Evolutionary conservation across 129 eudicot species (phyloP), one percentile per base, ranked within the genome.

Genomic region (Glebionis coronaria): DNA sequence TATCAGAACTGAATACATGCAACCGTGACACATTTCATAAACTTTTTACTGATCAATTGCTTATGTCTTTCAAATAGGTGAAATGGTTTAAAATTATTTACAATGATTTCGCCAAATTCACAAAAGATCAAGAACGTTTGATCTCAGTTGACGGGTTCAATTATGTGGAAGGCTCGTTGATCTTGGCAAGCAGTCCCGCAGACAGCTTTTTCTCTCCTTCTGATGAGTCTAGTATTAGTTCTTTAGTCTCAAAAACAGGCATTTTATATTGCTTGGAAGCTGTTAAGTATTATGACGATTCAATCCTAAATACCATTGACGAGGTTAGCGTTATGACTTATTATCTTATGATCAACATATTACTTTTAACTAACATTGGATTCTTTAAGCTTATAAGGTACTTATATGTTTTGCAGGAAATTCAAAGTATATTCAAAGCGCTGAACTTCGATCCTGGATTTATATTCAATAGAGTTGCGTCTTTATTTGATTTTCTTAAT

Each of bases 111-210:
- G 70, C 68, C 27, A 66, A 54, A 35, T 79, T 79, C 49, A 79
- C 79, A 1, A 79, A 64, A 47, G 83, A 73, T 47, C 83, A 79
- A 68, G 83, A 79, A 19, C 63, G 56, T 73, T 56, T 79, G 79
- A 68, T 79, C 44, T 79, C 83, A 47, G 38, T 35, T 68, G 53
- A 53, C n/a, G 78, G 79, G 16, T 15, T 73, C 5, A 68, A 79
- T 68, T 79, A 79, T 16, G 62, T 79, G 10, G 83, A 79, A 66
- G 83, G 83, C 40, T 79, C 62, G 35, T 54, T 79, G 61, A 79
- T 73, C 57, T 45, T 11, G 49, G 12, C 47, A 50, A 50, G 25
- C 9, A 79, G 31, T 73, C 79, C 74, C 44, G 67, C 70, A 23
- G n/a, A 8, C 66, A 69, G n/a, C 71, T 79, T 68, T 23, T 73